Percentiles rank a stretch among this genome's conserved stretches.
Evolutionary conservation across 2,329 filamentous ascomycete genomes (phyloP).

Genomic region (Alternaria conjuncta): DNA sequence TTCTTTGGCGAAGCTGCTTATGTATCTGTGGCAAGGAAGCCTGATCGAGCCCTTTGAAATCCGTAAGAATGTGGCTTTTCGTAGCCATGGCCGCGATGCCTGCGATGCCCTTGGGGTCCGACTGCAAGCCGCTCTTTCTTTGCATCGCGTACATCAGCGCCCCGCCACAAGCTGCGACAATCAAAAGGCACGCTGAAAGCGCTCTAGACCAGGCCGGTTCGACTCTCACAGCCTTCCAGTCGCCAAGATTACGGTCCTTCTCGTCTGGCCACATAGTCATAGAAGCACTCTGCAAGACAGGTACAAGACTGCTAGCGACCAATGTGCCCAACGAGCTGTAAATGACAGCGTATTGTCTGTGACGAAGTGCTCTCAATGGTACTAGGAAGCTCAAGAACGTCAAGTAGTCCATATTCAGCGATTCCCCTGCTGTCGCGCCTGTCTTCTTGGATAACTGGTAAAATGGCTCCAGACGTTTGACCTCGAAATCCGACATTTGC

Average conservation of each 20-base stretch:
- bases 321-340: conserved; percentile 69
- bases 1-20: conserved; percentile 67
- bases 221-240: conserved; percentile 63
- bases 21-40: conserved; percentile 72
- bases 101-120: conserved; percentile 75
- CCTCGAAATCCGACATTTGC: conserved; percentile 59
- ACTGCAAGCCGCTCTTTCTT: conserved; percentile 69
- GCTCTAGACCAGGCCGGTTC: conserved; percentile 66
- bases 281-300: conserved; percentile 70
- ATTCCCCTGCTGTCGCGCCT: conserved; percentile 52
- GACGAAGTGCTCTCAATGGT: conserved; percentile 67
- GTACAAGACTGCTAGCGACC: conserved; percentile 71
- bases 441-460: conserved; percentile 51
- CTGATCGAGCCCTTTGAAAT: conserved; percentile 75
- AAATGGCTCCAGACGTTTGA: conserved; percentile 59
- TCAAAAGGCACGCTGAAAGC: conserved; percentile 61
- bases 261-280: conserved; percentile 64
- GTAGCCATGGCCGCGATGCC: conserved; percentile 79
- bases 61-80: conserved; percentile 73
- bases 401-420: conserved; percentile 76
- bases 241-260: conserved; percentile 52
- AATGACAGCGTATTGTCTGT: conserved; percentile 71
- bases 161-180: conserved; percentile 65
- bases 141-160: conserved; percentile 67
- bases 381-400: conserved; percentile 71